A percentile compares a stretch with the other conserved stretches of the same genome.
Conservation (phyloP, 305 asterid species). For the Coffea humblotiana region DNA sequence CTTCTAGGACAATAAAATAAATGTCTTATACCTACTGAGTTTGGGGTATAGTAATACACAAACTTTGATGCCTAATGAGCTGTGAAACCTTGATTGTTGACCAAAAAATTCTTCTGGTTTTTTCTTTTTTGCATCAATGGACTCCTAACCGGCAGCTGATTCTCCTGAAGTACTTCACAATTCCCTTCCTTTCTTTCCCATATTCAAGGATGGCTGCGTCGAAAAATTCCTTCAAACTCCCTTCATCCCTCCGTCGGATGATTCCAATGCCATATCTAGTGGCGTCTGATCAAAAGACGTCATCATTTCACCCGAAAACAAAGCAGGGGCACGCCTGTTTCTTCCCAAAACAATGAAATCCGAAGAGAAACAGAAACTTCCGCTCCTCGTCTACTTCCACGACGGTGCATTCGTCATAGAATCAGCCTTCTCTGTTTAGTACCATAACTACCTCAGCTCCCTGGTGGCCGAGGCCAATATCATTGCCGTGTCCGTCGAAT, state of each 20-base stretch:
- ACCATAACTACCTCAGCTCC: slow-evolving; percentile 38
- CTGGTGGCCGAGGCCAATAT: slow-evolving; percentile 45
- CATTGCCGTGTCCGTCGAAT: slow-evolving; percentile 58
- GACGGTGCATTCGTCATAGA: slow-evolving; percentile 62
- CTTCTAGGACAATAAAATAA: no score
- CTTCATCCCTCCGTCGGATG: slow-evolving; percentile 45
- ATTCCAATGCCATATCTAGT: slow-evolving; percentile 36
- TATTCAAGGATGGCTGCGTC: slow-evolving; percentile 47
- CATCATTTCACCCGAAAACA: slow-evolving; percentile 37
- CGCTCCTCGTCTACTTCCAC: slow-evolving; percentile 67
- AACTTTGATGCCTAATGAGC: no score
- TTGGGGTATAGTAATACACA: no score
- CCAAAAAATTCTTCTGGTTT: no score
- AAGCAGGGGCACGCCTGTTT: slow-evolving; percentile 48
- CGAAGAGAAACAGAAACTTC: slow-evolving; percentile 28
- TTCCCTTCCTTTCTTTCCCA: slow-evolving; percentile 45
- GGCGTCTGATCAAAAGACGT: slow-evolving; percentile 57
- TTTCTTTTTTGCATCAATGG: neutral
- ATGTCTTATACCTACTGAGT: no score
- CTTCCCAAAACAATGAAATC: slow-evolving; percentile 36
- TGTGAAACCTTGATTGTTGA: no score
- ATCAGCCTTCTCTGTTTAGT: slow-evolving; percentile 59
- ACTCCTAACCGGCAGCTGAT: neutral
- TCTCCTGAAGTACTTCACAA: slow-evolving; percentile 30
- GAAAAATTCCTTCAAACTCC: slow-evolving; percentile 27